Base-by-base conservation (phyloP, 2,329 filamentous ascomycete genomes). In the Coleophoma cylindrospora region DNA sequence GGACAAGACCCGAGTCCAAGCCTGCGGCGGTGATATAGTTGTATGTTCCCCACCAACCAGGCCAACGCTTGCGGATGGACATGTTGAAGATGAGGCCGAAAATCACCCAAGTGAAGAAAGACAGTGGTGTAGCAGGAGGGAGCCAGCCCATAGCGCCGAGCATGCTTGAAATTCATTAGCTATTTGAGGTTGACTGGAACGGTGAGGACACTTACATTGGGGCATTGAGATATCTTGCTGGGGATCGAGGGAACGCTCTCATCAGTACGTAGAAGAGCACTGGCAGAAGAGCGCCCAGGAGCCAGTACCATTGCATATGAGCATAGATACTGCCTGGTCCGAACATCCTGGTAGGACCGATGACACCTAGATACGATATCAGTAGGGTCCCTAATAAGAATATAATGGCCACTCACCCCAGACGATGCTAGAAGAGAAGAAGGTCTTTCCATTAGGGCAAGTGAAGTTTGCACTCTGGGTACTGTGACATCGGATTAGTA, bases 11-110 rank as follows among this genome's bases (percentile, higher is more conserved):
- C 12, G 87, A 73, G 57, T 89, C 86, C 44, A 90, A 71, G 0
- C 80, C 86, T 0, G 84, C 86, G 12, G 83, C 84, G 0, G 86
- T 84, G 53, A 89, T 68, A 60, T 87, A 90, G 69, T 89, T 90
- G 62, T 87, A 79, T 22, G 83, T 75, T 21, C 46, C 19, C 86
- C 86, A 89, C 86, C 86, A 89, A 21, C 69, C 75, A 54, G 80
- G 80, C 65, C 81, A 74, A 14, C 76, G 73, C 61, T 79, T 79
- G 64, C 81, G 80, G 64, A 89, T 79, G 60, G 72, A 75, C 65
- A 80, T 81, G 66, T 89, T 84, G 73, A 89, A 89, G 37, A 86
- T 52, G 59, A 80, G 84, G 19, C 86, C 86, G 4, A 89, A 81
- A 50, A 85, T 70, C 17, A 81, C 84, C 86, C 86, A 90, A n/a